These are phyloP conservation scores for Ilex paraguariensis DNA, from an alignment of 305 asterid genomes.

Conservation along the genomic window DNA sequence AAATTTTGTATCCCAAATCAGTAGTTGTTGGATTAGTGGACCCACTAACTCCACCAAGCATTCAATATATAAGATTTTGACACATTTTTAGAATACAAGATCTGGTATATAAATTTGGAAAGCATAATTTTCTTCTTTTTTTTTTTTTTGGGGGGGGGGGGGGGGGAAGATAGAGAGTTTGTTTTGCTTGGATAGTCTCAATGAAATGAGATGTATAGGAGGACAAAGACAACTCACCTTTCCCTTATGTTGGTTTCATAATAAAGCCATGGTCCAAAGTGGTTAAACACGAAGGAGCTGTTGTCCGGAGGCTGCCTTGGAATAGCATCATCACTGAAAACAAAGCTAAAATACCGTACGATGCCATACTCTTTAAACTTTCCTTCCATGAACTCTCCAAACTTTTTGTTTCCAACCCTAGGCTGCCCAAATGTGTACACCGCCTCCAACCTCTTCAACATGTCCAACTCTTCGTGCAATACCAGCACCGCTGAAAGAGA, in stretches of 20 bases:
- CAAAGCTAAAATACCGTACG: conserved; percentile 29
- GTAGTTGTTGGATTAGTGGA: no score
- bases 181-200: no score
- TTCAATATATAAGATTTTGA: no score
- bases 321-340: conserved; percentile 47
- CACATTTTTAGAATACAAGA: no score
- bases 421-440: conserved; percentile 67
- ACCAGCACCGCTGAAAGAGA: conserved; percentile 38
- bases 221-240: conserved; percentile 11
- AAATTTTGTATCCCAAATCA: no score
- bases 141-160: no score
- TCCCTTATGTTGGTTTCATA: conserved; percentile 35
- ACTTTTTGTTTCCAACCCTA: conserved; percentile 40
- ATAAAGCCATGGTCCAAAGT: conserved; percentile 49
- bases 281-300: conserved; percentile 32
- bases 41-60: no score
- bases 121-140: no score
- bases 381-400: conserved; percentile 30
- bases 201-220: no score
- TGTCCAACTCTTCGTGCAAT: conserved; percentile 32
- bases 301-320: conserved; percentile 59
- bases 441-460: conserved; percentile 40
- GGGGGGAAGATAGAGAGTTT: no score
- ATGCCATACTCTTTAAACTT: conserved; percentile 15
- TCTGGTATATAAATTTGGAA: no score